phyloP scores from a whole-genome alignment of 129 eudicot genomes.

The Arctium lappa region DNA sequence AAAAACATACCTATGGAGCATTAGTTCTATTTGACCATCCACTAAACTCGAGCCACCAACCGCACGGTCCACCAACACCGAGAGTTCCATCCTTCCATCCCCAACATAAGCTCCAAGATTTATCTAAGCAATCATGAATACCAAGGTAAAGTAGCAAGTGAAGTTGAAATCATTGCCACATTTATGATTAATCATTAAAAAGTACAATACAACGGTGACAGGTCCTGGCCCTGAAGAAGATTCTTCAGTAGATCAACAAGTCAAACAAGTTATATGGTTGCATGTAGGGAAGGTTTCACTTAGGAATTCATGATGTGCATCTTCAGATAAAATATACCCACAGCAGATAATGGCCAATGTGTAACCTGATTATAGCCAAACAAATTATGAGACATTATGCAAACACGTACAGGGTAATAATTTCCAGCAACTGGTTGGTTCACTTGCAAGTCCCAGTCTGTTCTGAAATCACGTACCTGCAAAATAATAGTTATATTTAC shows the following conservation, averaged over 20 bases:
- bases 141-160: neutral
- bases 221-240: neutral
- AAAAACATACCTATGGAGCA: slow-evolving; percentile 87
- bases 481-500: slow-evolving; percentile 22
- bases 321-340: slow-evolving; percentile 2
- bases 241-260: neutral
- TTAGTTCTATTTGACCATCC: slow-evolving; percentile 90
- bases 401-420: slow-evolving; percentile 76
- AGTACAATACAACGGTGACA: neutral
- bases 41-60: slow-evolving; percentile 89
- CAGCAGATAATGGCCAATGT: neutral
- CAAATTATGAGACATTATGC: neutral
- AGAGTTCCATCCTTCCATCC: slow-evolving; percentile 74
- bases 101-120: slow-evolving; percentile 86
- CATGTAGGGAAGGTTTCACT: neutral
- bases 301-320: slow-evolving; percentile 6
- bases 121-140: slow-evolving; percentile 40
- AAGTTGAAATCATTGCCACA: neutral
- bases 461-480: slow-evolving; percentile 77
- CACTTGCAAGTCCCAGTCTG: slow-evolving; percentile 84
- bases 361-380: slow-evolving; percentile 10
- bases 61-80: slow-evolving; percentile 93
- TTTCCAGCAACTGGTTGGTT: slow-evolving; percentile 88
- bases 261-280: neutral
- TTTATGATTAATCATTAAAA: neutral